Evolutionary conservation across 2,329 filamentous ascomycete species (phyloP).

Genomic region (Paraconiothyrium sp.): DNA sequence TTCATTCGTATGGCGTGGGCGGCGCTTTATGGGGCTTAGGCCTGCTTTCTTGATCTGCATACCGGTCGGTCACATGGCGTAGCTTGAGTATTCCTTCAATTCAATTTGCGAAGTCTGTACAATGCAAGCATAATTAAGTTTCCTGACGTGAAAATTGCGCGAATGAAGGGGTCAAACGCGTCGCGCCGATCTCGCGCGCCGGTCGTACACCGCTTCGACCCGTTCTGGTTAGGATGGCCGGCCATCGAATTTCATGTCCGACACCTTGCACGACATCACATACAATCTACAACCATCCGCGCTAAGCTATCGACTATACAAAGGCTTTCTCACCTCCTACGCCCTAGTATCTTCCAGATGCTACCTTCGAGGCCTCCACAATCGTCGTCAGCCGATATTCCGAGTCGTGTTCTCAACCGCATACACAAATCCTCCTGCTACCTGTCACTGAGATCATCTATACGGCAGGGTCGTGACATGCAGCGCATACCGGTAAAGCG

Average conservation of each 20-base stretch:
- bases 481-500: too few relatives aligned
- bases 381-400: too few relatives aligned
- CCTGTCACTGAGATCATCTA: too few relatives aligned
- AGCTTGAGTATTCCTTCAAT: not conserved
- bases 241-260: not conserved
- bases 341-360: too few relatives aligned
- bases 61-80: not conserved
- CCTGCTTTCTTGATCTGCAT: constrained; percentile 3
- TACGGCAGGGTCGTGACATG: too few relatives aligned
- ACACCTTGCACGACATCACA: not conserved
- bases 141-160: not conserved
- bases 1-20: constrained; percentile 4
- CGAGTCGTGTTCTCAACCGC: too few relatives aligned
- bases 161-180: not conserved
- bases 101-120: not conserved
- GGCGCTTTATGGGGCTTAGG: constrained; percentile 5
- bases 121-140: not conserved
- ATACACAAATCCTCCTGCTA: too few relatives aligned
- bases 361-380: too few relatives aligned
- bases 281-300: not conserved
- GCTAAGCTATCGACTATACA: too few relatives aligned
- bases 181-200: not conserved
- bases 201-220: not conserved
- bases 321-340: too few relatives aligned
- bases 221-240: not conserved